Conservation (phyloP, 306 rosid species). For the Herpetospermum pedunculosum region DNA sequence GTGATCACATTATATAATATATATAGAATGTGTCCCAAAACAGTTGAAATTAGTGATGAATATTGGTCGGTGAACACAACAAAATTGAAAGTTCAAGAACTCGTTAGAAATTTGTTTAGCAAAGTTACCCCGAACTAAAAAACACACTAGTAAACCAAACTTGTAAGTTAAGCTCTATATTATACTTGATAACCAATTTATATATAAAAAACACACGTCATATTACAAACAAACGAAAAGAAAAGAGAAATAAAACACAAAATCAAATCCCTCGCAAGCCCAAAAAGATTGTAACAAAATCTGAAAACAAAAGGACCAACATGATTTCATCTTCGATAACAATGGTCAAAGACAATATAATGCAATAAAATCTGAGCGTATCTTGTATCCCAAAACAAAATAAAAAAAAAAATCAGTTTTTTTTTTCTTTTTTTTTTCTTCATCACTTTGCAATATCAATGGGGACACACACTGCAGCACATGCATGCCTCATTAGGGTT, state of each 20-base stretch:
- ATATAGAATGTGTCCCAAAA: no score
- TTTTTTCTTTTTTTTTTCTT: not conserved
- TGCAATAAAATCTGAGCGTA: not conserved
- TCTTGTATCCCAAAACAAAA: not conserved
- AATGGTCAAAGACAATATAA: conserved; percentile 3
- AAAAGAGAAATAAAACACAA: not conserved
- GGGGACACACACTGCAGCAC: not conserved
- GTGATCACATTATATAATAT: no score
- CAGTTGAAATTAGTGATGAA: no score
- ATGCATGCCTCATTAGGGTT: conserved; percentile 9
- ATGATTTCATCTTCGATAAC: not conserved
- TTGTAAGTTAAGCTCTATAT: not conserved
- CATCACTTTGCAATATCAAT: not conserved
- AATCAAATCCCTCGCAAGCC: not conserved
- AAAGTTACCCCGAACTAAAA: no score
- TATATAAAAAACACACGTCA: not conserved
- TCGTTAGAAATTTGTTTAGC: no score
- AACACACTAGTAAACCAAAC: no score
- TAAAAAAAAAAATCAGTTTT: no score
- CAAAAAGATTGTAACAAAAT: not conserved
- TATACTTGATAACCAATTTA: not conserved
- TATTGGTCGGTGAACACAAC: no score
- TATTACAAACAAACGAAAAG: not conserved
- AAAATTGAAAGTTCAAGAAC: no score
- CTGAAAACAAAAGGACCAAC: not conserved